Evolutionary conservation across 2,329 filamentous ascomycete species (phyloP).

Genomic region (Acephala macrosclerotiorum): DNA sequence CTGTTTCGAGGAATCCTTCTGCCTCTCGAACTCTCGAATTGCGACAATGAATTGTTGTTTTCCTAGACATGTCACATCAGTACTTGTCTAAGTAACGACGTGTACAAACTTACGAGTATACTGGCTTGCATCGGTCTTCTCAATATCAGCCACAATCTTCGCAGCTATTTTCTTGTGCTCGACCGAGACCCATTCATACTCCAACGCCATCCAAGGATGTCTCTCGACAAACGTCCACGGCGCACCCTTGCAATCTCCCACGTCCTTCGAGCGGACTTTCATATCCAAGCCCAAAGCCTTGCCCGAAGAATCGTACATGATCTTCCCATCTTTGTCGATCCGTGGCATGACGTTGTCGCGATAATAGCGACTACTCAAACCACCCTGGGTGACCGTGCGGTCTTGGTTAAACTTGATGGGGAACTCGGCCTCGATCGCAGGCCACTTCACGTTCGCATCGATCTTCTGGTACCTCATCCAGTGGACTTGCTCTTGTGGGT

Average conservation of each 20-base stretch:
- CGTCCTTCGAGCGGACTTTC: background rate
- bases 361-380: conserved; percentile 16
- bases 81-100: background rate
- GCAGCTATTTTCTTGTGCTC: conserved; percentile 21
- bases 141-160: conserved; percentile 16
- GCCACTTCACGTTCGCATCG: conserved; percentile 3
- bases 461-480: conserved; percentile 19
- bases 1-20: background rate
- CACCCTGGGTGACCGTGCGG: background rate
- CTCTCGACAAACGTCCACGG: conserved; percentile 24
- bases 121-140: background rate
- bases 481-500: conserved; percentile 20
- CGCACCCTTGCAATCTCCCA: background rate
- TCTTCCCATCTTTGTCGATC: conserved; percentile 10
- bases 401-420: background rate
- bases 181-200: conserved; percentile 21
- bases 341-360: conserved; percentile 12
- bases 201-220: conserved; percentile 23
- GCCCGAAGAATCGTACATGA: conserved; percentile 7
- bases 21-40: background rate
- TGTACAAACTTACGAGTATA: conserved; percentile 12
- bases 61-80: conserved; percentile 4
- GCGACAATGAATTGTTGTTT: conserved; percentile 17
- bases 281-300: background rate
- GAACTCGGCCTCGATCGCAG: conserved; percentile 6